phyloP scores from a whole-genome alignment of 1,284 basidiomycete species.

The Ganoderma resinaceum region DNA sequence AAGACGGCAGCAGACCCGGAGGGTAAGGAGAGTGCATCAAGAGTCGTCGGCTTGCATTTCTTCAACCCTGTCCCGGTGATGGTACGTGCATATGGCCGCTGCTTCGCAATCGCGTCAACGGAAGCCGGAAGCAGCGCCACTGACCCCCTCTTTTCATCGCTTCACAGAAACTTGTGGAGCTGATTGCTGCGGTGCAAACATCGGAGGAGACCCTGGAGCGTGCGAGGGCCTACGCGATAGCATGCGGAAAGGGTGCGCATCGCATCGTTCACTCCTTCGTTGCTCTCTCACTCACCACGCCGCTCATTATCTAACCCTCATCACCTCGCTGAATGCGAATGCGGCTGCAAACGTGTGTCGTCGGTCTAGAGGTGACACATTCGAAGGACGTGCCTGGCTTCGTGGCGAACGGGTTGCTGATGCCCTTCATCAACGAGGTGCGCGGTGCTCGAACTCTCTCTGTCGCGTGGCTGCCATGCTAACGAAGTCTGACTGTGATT shows the following conservation, averaged over 20 bases:
- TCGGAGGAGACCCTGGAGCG: constrained; percentile 76
- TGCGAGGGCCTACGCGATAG: constrained; percentile 84
- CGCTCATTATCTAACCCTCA: background rate
- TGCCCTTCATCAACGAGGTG: constrained; percentile 93
- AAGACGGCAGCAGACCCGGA: constrained; percentile 63
- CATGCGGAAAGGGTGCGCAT: constrained; percentile 86
- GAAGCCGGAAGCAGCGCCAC: background rate
- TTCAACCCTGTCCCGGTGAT: constrained; percentile 97
- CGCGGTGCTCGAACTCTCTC: constrained; percentile 23
- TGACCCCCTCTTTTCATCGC: constrained; percentile 3
- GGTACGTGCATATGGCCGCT: constrained; percentile 53
- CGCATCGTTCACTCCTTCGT: background rate
- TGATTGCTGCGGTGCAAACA: constrained; percentile 94
- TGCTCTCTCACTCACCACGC: background rate
- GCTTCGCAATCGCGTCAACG: constrained; percentile 1
- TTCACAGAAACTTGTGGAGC: constrained; percentile 85
- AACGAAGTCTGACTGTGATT: background rate
- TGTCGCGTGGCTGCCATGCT: constrained; percentile 64
- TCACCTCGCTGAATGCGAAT: constrained; percentile 2
- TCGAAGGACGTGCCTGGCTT: constrained; percentile 94
- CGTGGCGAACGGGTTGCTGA: constrained; percentile 86
- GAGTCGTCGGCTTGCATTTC: constrained; percentile 90
- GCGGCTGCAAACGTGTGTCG: background rate
- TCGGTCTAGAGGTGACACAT: constrained; percentile 76
- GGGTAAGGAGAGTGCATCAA: constrained; percentile 66